These are phyloP conservation scores for Hanseniaspora pseudoguilliermondii DNA, from an alignment of 805 yeast species.

Conservation along the genomic window DNA sequence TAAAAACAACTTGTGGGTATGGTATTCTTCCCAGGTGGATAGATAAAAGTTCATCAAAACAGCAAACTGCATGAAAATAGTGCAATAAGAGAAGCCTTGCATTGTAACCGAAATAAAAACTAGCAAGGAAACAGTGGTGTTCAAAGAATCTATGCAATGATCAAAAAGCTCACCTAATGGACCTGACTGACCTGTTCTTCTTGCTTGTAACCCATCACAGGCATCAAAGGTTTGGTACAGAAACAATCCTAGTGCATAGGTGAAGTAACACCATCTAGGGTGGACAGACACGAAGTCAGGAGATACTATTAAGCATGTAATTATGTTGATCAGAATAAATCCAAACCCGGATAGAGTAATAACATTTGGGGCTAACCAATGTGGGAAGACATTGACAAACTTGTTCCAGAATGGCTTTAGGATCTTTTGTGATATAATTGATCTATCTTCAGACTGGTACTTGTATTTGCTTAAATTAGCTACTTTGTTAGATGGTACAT, in stretches of 20 bases:
- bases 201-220: constrained; percentile 90
- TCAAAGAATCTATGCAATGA: constrained; percentile 65
- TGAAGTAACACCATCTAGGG: constrained; percentile 66
- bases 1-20: constrained; percentile 69
- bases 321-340: constrained; percentile 53
- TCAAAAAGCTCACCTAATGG: constrained; percentile 92
- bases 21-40: constrained; percentile 92
- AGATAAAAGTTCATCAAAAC: constrained; percentile 69
- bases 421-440: constrained; percentile 58
- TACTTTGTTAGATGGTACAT: constrained; percentile 42
- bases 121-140: constrained; percentile 67
- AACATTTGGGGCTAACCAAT: constrained; percentile 85
- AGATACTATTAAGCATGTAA: constrained; percentile 57
- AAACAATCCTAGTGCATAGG: constrained; percentile 72
- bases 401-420: constrained; percentile 72
- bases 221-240: constrained; percentile 93
- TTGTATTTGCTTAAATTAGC: constrained; percentile 43
- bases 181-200: constrained; percentile 88
- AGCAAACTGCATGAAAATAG: constrained; percentile 57
- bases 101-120: constrained; percentile 67
- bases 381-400: constrained; percentile 64
- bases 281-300: constrained; percentile 46
- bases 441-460: constrained; percentile 68
- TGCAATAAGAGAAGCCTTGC: constrained; percentile 53
- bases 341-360: constrained; percentile 69